phyloP scores from a whole-genome alignment of 1,284 basidiomycete species.

The Puccinia polysora region DNA sequence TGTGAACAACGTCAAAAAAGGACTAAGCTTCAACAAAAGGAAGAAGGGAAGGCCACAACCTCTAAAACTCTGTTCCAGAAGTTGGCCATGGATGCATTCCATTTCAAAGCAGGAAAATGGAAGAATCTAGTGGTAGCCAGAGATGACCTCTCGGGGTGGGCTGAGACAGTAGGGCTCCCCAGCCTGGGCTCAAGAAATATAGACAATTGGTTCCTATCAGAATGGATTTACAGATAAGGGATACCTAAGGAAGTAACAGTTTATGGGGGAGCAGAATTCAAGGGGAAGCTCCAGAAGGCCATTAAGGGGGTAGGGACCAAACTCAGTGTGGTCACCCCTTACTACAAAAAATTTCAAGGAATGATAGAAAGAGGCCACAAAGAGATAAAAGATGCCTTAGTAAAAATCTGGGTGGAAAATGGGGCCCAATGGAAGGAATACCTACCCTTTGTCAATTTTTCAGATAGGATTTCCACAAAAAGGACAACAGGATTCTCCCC shows the following conservation, averaged over 20 bases:
- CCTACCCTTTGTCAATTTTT: constrained; percentile 16
- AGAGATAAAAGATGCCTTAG: constrained; percentile 19
- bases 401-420: constrained; percentile 19
- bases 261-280: constrained; percentile 23
- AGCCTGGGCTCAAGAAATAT: constrained; percentile 3
- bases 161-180: not conserved
- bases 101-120: constrained; percentile 18
- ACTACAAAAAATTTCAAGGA: constrained; percentile 17
- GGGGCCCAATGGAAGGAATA: constrained; percentile 18
- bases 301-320: constrained; percentile 13
- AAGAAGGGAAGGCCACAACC: not conserved
- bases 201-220: constrained; percentile 21
- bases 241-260: constrained; percentile 17
- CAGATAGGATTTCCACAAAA: constrained; percentile 18
- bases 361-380: constrained; percentile 40
- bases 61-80: not conserved
- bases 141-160: constrained; percentile 19
- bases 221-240: constrained; percentile 37
- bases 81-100: constrained; percentile 5
- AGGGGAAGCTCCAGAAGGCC: not conserved
- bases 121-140: constrained; percentile 6
- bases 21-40: too few species aligned
- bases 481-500: constrained; percentile 21
- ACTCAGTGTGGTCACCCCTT: constrained; percentile 1
- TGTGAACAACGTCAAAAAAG: too few species aligned